Base-by-base conservation (phyloP, 2,329 filamentous ascomycete species). In the Cladophialophora yegresii region DNA sequence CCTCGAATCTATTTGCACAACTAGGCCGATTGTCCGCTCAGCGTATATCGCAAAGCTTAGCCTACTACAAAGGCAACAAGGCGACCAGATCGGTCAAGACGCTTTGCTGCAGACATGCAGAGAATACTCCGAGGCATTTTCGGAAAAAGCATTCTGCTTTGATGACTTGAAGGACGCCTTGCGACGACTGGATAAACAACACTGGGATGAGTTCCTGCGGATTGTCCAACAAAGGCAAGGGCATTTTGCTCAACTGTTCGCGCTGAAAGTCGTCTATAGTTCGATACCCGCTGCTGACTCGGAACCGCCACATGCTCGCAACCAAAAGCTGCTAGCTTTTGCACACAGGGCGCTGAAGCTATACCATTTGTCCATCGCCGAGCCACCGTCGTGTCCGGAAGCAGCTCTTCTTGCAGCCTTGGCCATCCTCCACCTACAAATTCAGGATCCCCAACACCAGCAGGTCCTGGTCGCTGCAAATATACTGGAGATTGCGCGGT, bases 101-200 rank as follows among this genome's bases (percentile, higher is more conserved):
- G 73, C 75, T n/a, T 64, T 81, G 32, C 66, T 80, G 28, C 63
- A 71, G 47, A 74, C 71, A 16, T 81, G 76, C 61, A 72, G 76
- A 61, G 67, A 72, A 47, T 81, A 81, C 68, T 78, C 78, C 62
- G 72, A 78, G 43, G 69, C 68, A 7, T 78, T 78, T 66, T 75
- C 75, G 16, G 71, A 72, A 51, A 82, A 81, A 64, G 72, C 78
- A 23, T 80, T 79, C 67, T 80, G 78, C 63, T 82, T 81, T 58
- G 73, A 74, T 58, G 80, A 82, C 66, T 65, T 82, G 26, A 73
- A 74, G 63, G 72, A 70, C 13, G 36, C 65, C 26, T 50, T 70
- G 12, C 32, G 43, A 53, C 62, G 43, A 13, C 64, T 69, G 13
- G 66, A 69, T 36, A 60, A 64, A 54, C 28, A 54, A 13, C 63